phyloP scores from a whole-genome alignment of 148 eudicot genomes.

The Oxyria digyna region DNA sequence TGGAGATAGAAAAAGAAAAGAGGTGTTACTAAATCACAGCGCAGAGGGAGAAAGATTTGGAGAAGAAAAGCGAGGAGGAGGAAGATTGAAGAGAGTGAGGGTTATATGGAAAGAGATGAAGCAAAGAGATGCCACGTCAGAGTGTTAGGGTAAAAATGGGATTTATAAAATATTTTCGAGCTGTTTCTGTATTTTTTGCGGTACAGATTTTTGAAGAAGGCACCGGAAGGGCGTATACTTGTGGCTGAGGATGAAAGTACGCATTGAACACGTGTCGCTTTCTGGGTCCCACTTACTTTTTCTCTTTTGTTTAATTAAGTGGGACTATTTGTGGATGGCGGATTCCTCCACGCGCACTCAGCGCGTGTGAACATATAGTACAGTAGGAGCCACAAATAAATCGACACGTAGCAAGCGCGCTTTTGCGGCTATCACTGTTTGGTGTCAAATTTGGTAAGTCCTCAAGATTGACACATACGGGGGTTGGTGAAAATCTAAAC shows the following conservation, averaged over 20 bases:
- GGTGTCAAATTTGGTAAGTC: background rate
- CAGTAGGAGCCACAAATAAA: background rate
- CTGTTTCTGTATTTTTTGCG: background rate
- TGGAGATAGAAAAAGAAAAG: background rate
- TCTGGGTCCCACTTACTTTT: background rate
- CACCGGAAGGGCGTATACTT: background rate
- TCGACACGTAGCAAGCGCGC: background rate
- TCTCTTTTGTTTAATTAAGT: background rate
- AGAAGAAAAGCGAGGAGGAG: background rate
- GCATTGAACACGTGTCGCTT: background rate
- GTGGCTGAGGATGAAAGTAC: conserved; percentile 1
- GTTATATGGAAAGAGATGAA: background rate
- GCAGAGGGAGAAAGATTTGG: background rate
- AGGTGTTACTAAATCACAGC: background rate
- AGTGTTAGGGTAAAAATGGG: background rate
- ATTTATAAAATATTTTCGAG: background rate
- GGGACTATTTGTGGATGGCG: background rate
- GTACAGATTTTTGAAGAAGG: background rate
- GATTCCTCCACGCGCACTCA: background rate
- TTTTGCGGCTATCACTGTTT: background rate
- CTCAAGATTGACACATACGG: background rate
- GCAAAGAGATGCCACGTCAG: background rate
- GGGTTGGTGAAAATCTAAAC: background rate
- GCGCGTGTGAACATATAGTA: background rate
- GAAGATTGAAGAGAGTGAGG: background rate